Conservation (phyloP, 805 yeast species). For the Komagataella pastoris region DNA sequence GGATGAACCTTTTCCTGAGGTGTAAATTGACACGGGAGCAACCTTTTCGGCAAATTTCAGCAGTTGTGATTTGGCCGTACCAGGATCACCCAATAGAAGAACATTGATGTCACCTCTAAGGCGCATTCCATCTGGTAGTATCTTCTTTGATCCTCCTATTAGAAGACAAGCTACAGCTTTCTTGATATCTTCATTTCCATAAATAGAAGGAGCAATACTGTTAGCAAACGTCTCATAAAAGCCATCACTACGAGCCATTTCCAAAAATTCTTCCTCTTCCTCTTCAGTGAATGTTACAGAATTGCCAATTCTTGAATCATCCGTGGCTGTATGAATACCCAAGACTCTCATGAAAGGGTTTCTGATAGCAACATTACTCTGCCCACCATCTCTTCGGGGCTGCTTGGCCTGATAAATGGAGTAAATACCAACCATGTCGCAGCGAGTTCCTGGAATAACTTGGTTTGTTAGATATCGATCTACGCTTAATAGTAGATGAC, state of each 20-base stretch:
- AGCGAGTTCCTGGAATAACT: conserved; percentile 91
- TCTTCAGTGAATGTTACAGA: conserved; percentile 65
- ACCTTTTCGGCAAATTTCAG: conserved; percentile 91
- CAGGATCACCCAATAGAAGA: conserved; percentile 91
- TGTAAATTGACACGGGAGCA: conserved; percentile 88
- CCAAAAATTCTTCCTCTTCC: conserved; percentile 85
- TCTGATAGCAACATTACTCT: conserved; percentile 72
- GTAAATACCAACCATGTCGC: conserved; percentile 85
- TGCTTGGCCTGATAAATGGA: conserved; percentile 76
- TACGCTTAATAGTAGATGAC: conserved; percentile 77
- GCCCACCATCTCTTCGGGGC: conserved; percentile 28
- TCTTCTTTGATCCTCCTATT: conserved; percentile 88
- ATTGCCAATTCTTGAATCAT: conserved; percentile 27
- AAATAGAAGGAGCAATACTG: conserved; percentile 94
- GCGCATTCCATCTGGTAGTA: conserved; percentile 92
- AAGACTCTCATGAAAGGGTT: conserved; percentile 81
- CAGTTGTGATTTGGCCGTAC: conserved; percentile 96
- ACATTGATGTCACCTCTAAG: conserved; percentile 96
- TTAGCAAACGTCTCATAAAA: conserved; percentile 74
- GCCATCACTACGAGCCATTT: conserved; percentile 70
- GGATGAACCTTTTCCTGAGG: conserved; percentile 98
- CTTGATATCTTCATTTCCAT: conserved; percentile 87
- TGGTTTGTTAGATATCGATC: conserved; percentile 84
- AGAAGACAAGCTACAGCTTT: conserved; percentile 85
- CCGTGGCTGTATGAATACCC: conserved; percentile 75